Conservation (phyloP, 805 yeast genomes). For the Lachancea nothofagi region DNA sequence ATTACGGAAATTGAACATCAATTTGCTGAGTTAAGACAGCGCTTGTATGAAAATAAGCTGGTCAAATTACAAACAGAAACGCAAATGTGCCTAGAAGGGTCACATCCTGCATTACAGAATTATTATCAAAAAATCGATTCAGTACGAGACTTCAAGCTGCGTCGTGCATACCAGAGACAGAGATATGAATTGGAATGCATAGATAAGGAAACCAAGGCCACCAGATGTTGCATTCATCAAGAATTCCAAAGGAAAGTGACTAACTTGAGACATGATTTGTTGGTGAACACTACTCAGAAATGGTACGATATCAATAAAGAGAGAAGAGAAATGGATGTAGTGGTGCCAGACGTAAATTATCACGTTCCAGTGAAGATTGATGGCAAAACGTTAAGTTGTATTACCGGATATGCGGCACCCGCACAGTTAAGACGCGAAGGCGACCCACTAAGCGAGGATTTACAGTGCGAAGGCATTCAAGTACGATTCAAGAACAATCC, state of each 20-base stretch:
- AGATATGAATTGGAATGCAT: constrained; percentile 71
- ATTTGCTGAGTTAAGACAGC: constrained; percentile 82
- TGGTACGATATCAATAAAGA: constrained; percentile 94
- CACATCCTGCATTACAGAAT: constrained; percentile 82
- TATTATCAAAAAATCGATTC: constrained; percentile 67
- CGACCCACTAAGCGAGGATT: constrained; percentile 31
- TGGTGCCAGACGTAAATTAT: constrained; percentile 44
- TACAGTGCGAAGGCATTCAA: constrained; percentile 40
- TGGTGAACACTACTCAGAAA: constrained; percentile 67
- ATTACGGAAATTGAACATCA: constrained; percentile 77
- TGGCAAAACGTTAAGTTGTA: constrained; percentile 32
- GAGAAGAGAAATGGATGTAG: constrained; percentile 66
- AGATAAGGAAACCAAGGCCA: constrained; percentile 72
- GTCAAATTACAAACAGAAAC: constrained; percentile 73
- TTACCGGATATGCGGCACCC: constrained; percentile 36
- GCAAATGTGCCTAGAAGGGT: constrained; percentile 78
- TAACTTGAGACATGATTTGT: constrained; percentile 59
- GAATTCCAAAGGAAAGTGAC: constrained; percentile 63
- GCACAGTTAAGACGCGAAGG: constrained; percentile 30
- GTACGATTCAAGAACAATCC: constrained; percentile 38
- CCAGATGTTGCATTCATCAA: constrained; percentile 77
- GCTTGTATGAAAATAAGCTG: constrained; percentile 77
- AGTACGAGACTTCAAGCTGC: constrained; percentile 65
- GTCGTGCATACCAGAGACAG: constrained; percentile 43
- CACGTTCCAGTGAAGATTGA: constrained; percentile 36